Evolutionary conservation across 2,329 filamentous ascomycete genomes (phyloP).

Genomic region (Phoma sp.): DNA sequence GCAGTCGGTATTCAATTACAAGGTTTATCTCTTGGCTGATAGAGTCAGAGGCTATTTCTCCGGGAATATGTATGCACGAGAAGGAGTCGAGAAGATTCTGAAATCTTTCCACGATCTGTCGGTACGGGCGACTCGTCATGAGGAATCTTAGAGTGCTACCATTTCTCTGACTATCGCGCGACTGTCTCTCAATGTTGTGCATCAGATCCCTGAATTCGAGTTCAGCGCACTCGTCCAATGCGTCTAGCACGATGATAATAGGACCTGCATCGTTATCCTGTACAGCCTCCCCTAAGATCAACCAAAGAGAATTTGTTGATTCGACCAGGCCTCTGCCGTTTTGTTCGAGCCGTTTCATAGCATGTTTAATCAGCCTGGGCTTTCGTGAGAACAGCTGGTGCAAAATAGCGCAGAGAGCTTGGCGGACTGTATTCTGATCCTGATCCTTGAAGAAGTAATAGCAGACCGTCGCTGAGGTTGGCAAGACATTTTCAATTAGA

Average conservation of each 20-base stretch:
- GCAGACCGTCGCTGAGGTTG: constrained; percentile 23
- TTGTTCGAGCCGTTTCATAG: too few species aligned
- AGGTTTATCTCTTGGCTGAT: constrained; percentile 27
- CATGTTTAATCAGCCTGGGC: too few species aligned
- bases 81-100: constrained; percentile 17
- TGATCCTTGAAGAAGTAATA: constrained; percentile 34
- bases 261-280: constrained; percentile 19
- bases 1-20: constrained; percentile 23
- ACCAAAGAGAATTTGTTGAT: constrained; percentile 27
- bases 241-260: constrained; percentile 26
- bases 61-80: constrained; percentile 26
- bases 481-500: constrained; percentile 23
- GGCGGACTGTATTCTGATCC: constrained; percentile 24
- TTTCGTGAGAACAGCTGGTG: too few species aligned
- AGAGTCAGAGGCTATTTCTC: constrained; percentile 26
- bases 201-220: constrained; percentile 23
- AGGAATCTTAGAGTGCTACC: constrained; percentile 20
- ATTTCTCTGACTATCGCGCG: constrained; percentile 8
- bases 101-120: constrained; percentile 20
- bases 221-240: constrained; percentile 26
- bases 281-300: constrained; percentile 17
- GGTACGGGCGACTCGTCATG: constrained; percentile 28
- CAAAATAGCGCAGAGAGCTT: constrained; percentile 29
- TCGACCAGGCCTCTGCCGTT: constrained; percentile 21
- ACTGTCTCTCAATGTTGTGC: constrained; percentile 18